Conservation (phyloP, 139 green algal genomes). For the Chlorella ohadii region DNA sequence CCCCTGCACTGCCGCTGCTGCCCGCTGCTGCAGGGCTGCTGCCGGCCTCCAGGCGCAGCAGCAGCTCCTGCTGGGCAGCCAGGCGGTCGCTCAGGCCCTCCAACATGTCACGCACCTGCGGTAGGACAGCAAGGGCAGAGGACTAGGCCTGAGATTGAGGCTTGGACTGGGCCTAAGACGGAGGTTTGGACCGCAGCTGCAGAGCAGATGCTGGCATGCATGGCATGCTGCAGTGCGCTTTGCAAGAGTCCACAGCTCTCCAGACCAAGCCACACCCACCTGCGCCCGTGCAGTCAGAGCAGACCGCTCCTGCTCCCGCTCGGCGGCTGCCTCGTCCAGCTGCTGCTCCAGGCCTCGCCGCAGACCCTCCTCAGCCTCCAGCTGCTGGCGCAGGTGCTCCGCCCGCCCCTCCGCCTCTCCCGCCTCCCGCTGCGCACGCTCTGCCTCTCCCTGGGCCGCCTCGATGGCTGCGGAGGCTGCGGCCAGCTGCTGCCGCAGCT, state of each 20-base stretch:
- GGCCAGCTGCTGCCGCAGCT: neutral
- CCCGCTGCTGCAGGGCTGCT: too few relatives aligned
- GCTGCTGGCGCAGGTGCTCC: conserved; percentile 8
- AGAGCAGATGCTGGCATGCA: too few relatives aligned
- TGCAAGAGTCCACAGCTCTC: too few relatives aligned
- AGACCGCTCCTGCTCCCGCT: conserved; percentile 8
- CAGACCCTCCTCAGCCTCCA: conserved; percentile 14
- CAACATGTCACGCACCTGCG: neutral
- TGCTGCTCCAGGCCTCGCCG: neutral
- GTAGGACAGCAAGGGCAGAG: too few relatives aligned
- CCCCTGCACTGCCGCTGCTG: neutral
- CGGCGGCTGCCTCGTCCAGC: neutral
- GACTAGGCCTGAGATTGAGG: too few relatives aligned
- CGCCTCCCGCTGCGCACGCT: conserved; percentile 2
- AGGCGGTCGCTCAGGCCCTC: conserved; percentile 17
- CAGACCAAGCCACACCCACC: neutral
- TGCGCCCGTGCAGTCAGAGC: neutral
- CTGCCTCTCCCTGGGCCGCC: neutral
- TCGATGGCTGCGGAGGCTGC: neutral
- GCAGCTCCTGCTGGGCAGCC: conserved; percentile 13
- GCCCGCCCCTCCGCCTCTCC: neutral
- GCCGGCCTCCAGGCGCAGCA: conserved; percentile 12
- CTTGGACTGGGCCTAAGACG: too few relatives aligned
- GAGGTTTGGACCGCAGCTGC: too few relatives aligned
- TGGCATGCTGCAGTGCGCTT: too few relatives aligned